phyloP scores from a whole-genome alignment of 176 grass and related monocot species.

The Chrysopogon serrulatus region DNA sequence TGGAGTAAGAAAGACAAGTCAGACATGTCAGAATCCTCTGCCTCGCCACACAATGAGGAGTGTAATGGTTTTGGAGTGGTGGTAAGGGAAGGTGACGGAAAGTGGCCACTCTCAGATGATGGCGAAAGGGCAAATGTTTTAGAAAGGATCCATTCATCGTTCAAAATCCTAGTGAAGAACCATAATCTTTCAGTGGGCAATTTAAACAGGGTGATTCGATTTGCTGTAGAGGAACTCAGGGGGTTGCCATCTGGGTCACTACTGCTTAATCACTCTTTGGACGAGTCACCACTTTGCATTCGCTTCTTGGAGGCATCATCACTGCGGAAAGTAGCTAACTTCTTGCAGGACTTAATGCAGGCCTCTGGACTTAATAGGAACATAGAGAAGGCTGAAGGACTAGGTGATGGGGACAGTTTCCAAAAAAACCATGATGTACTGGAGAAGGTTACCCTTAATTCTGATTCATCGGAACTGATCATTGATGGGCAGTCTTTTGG shows the following conservation, averaged over 20 bases:
- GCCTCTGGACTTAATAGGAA: constrained; percentile 55
- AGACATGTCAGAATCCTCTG: constrained; percentile 51
- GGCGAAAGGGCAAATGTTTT: constrained; percentile 60
- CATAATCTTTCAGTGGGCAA: constrained; percentile 66
- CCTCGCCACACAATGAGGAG: constrained; percentile 46
- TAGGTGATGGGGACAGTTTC: constrained; percentile 34
- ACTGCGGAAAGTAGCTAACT: constrained; percentile 60
- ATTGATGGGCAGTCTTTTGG: constrained; percentile 41
- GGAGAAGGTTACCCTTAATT: constrained; percentile 54
- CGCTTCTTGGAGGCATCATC: constrained; percentile 67
- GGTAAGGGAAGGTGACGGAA: constrained; percentile 30
- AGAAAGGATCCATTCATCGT: constrained; percentile 58
- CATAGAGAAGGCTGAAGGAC: constrained; percentile 57
- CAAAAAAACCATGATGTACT: constrained; percentile 5
- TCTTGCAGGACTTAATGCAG: constrained; percentile 76
- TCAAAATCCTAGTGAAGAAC: constrained; percentile 67
- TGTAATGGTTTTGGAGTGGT: constrained; percentile 42
- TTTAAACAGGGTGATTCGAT: constrained; percentile 67
- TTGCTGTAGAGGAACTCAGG: constrained; percentile 70
- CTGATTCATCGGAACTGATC: constrained; percentile 47
- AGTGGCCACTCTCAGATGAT: constrained; percentile 86
- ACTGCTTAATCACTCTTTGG: constrained; percentile 52
- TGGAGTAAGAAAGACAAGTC: constrained; percentile 63
- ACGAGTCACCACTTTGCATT: constrained; percentile 74
- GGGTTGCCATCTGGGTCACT: constrained; percentile 44